These are phyloP conservation scores for Chara braunii DNA, from an alignment of 139 green algal species.

Conservation along the genomic window DNA sequence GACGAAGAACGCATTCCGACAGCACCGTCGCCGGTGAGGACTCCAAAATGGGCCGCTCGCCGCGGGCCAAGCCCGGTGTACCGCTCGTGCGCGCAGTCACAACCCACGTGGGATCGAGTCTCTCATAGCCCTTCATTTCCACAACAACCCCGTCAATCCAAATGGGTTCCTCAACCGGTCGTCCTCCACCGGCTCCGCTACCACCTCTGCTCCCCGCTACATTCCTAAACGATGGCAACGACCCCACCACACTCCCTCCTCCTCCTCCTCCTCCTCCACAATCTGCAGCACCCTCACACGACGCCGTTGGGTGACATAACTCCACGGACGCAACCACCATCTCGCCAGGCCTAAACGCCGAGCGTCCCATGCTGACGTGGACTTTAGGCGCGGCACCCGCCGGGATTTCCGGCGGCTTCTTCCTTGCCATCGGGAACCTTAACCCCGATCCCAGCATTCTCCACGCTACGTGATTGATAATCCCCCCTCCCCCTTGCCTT, in stretches of 20 bases:
- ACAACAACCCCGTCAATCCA: constrained; percentile 25
- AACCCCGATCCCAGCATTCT: too few relatives aligned
- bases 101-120: constrained; percentile 27
- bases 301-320: constrained; percentile 3
- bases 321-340: constrained; percentile 19
- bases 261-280: constrained; percentile 2
- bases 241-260: constrained; percentile 2
- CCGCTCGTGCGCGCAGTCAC: too few relatives aligned
- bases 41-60: too few relatives aligned
- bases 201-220: not conserved
- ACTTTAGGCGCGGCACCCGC: not conserved
- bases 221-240: not conserved
- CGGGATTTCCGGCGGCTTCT: too few relatives aligned
- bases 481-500: too few relatives aligned
- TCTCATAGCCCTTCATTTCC: constrained; percentile 35
- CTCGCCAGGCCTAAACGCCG: constrained; percentile 27
- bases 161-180: constrained; percentile 11
- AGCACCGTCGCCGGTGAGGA: too few relatives aligned
- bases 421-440: too few relatives aligned
- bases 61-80: too few relatives aligned
- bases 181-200: not conserved
- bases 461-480: too few relatives aligned
- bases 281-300: not conserved
- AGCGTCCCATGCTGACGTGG: constrained; percentile 9
- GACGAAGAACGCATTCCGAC: too few relatives aligned